Evolutionary conservation across 768 basidiomycete genomes (phyloP).

Genomic region (Hortiboletus campestris): DNA sequence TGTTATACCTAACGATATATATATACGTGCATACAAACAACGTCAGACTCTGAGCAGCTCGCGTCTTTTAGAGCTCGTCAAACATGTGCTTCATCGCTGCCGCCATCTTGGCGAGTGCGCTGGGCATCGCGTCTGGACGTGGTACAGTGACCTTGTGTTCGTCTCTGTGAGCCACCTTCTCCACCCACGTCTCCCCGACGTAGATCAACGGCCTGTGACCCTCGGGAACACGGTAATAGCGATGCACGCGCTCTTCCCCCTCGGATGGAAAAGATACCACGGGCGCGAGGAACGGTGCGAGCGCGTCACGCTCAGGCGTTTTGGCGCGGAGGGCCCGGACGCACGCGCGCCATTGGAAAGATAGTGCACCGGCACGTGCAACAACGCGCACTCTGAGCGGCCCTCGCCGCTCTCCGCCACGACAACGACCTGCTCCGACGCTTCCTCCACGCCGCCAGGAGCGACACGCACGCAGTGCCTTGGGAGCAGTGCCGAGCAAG

Average conservation of each 20-base stretch:
- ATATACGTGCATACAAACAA: neutral
- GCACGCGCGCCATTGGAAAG: neutral
- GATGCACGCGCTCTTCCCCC: neutral
- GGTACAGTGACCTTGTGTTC: neutral
- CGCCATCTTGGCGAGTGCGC: neutral
- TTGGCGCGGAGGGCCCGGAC: neutral
- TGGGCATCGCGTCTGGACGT: neutral
- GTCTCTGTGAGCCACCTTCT: neutral
- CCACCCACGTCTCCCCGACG: conserved; percentile 4
- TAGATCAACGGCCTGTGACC: neutral
- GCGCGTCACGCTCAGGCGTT: neutral
- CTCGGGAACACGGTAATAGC: neutral
- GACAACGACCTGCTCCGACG: too few species aligned
- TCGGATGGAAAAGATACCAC: neutral
- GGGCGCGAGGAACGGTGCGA: neutral
- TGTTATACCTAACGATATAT: conserved; percentile 7
- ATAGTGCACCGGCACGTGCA: neutral
- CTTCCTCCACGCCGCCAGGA: too few species aligned
- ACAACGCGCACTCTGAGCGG: neutral
- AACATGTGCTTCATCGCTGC: neutral
- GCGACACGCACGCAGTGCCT: too few species aligned
- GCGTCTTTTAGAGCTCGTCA: neutral
- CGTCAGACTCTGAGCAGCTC: neutral
- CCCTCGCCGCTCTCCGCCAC: too few species aligned
- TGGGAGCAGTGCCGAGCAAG: too few species aligned